Evolutionary conservation across 805 yeast species (phyloP), one percentile per base, ranked within the genome.

Genomic region (Wickerhamomyces rabaulensis): DNA sequence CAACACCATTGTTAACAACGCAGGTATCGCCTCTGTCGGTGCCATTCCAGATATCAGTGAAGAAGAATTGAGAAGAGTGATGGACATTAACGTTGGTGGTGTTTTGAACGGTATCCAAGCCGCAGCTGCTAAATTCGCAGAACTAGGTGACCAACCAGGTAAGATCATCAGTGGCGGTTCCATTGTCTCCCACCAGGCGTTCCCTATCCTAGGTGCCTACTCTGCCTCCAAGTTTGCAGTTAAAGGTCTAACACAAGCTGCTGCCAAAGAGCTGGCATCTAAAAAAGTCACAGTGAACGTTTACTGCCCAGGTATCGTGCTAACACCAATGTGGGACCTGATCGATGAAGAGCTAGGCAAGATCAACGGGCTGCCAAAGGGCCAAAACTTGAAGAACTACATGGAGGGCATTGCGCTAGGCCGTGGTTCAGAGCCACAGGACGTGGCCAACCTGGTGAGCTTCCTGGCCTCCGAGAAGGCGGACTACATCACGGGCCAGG

Each of bases 241-340:
- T 10, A 63, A 58, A 42, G 64, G 61, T 17, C 52, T 70, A 27
- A 68, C 73, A 5, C 67, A 67, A 46, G 56, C 63, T 15, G 65
- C 68, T 46, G 71, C 75, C 5, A 58, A 64, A 41, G 74, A 70
- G 48, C 54, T 64, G 48, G 71, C 71, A 0, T 45, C 55, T 7
- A 45, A 63, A 29, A 62, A 65, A 42, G 66, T 70, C 46, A 63
- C 69, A n/a, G 68, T 69, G 15, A 70, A 70, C 49, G 52, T 65
- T 4, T 64, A 68, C 47, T 66, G 67, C 48, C 74, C 73, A 17
- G 74, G 73, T 29, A 63, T 65, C 44, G 71, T 68, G n/a, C 52
- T 61, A n/a, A 69, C 74, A 1, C 67, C 68, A 49, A 60, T 70
- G 64, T 58, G 66, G 61, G 67, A 63, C 42, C 46, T 56, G 27